A percentile compares a stretch with the other conserved stretches of the same genome.
Evolutionary conservation across 352 stramenopile genomes (phyloP).

Genomic region (Bremia lactucae): DNA sequence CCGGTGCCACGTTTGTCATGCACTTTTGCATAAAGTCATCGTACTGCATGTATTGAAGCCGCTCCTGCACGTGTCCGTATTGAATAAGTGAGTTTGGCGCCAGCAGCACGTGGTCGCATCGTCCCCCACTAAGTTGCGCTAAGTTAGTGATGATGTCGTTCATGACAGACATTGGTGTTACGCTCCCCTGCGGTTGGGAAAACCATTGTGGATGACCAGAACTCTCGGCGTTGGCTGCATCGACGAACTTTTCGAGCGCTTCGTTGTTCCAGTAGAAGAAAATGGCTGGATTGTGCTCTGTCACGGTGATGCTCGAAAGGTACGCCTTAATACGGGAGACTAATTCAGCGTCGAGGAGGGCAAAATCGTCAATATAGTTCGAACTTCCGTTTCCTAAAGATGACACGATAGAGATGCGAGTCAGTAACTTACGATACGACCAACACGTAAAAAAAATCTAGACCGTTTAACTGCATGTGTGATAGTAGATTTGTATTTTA

Average conservation of each 20-base stretch:
- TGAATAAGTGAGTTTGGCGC: constrained; percentile 37
- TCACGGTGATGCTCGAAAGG: constrained; percentile 20
- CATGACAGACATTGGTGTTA: constrained; percentile 25
- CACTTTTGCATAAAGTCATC: constrained; percentile 35
- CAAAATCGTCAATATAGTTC: constrained; percentile 15
- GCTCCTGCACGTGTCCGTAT: constrained; percentile 32
- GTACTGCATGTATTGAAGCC: constrained; percentile 38
- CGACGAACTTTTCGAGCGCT: constrained; percentile 27
- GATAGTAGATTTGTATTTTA: constrained; percentile 3
- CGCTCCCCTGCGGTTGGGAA: constrained; percentile 21
- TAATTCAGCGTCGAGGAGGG: constrained; percentile 18
- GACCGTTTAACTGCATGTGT: constrained; percentile 26
- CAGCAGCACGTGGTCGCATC: constrained; percentile 26
- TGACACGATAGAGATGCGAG: background rate
- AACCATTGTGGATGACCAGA: constrained; percentile 27
- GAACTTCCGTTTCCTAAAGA: constrained; percentile 14
- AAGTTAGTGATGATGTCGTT: constrained; percentile 28
- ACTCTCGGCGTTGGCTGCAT: constrained; percentile 19
- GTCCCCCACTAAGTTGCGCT: constrained; percentile 26
- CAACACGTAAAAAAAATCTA: background rate
- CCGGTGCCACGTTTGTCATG: constrained; percentile 23
- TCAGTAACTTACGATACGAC: constrained; percentile 8
- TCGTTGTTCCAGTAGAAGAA: constrained; percentile 28
- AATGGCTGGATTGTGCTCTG: constrained; percentile 31
- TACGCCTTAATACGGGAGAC: constrained; percentile 26